Evolutionary conservation across 441 rosid genomes (phyloP), one percentile per base, ranked within the genome.

Genomic region (Capsella rubella): DNA sequence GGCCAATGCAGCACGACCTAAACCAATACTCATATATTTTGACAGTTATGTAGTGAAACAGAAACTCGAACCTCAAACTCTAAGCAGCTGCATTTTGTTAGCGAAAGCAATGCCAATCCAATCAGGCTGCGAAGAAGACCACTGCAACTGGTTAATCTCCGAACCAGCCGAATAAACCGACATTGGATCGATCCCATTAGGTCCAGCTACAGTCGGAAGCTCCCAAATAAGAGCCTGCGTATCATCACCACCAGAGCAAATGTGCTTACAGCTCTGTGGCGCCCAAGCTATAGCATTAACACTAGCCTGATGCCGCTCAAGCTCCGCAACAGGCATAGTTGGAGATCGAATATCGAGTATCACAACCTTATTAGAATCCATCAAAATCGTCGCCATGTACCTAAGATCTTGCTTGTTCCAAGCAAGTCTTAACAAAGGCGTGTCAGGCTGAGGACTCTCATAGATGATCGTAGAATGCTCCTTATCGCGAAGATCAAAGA

Each of bases 231-330:
- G 83, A 1, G 97, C 94, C 81, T 85, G 90, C 2, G 85, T 58
- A 60, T 94, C 97, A 84, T 94, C 97, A 49, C 97, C 97, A 40
- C 82, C 99, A 0, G 99, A 92, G 40, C 95, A 92, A 15, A 94
- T 83, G 47, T 94, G 99, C 69, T 89, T 83, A 37, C 68, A 25
- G 71, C 97, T 94, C 77, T 90, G 97, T 0, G 99, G 99, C 67
- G 97, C 97, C 99, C 99, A 94, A 18, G 95, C 84, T 64, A 94
- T 88, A 1, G 97, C 93, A 67, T 92, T 94, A 4, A 94, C 99
- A 68, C 97, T 81, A 0, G 87, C 97, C 16, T 80, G 78, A 55
- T 94, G 99, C 81, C 97, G 73, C 75, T 94, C 99, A 55, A 94
- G 78, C 88, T 92, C 99, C 0, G 99, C 99, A 4, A 92, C 99